Percentiles rank a stretch among this genome's conserved stretches.
phyloP scores from a whole-genome alignment of 169 alveolate genomes.

The Plasmodium falciparum region DNA sequence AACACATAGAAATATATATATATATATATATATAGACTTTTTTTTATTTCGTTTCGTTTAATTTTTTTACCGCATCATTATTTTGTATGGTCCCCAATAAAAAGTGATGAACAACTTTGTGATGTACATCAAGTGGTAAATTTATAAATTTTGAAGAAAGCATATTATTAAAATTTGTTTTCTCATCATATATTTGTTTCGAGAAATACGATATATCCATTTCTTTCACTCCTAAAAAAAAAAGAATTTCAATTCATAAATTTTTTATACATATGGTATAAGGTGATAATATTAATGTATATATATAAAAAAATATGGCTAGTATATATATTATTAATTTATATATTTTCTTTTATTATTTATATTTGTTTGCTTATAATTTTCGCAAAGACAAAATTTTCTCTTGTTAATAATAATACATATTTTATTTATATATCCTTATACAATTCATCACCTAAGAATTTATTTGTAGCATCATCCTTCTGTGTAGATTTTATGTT shows the following conservation, averaged over 20 bases:
- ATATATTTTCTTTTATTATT: too few relatives aligned
- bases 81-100: conserved; percentile 41
- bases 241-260: conserved; percentile 6
- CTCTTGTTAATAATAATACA: neutral
- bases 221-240: conserved; percentile 38
- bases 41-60: neutral
- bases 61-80: conserved; percentile 15
- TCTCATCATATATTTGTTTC: conserved; percentile 53
- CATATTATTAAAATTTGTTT: conserved; percentile 35
- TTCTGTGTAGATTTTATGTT: conserved; percentile 3
- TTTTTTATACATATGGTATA: neutral
- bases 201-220: conserved; percentile 22
- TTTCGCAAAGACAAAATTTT: too few relatives aligned
- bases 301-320: too few relatives aligned
- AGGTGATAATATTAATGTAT: too few relatives aligned
- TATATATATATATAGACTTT: neutral
- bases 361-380: too few relatives aligned
- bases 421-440: neutral
- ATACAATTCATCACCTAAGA: conserved; percentile 6
- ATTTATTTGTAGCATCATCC: conserved; percentile 21
- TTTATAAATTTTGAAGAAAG: conserved; percentile 30
- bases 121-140: conserved; percentile 32
- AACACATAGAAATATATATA: neutral
- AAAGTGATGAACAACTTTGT: conserved; percentile 49
- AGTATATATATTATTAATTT: too few relatives aligned